Conservation (phyloP, 2,329 filamentous ascomycete species). For the Penicillium thymicola region DNA sequence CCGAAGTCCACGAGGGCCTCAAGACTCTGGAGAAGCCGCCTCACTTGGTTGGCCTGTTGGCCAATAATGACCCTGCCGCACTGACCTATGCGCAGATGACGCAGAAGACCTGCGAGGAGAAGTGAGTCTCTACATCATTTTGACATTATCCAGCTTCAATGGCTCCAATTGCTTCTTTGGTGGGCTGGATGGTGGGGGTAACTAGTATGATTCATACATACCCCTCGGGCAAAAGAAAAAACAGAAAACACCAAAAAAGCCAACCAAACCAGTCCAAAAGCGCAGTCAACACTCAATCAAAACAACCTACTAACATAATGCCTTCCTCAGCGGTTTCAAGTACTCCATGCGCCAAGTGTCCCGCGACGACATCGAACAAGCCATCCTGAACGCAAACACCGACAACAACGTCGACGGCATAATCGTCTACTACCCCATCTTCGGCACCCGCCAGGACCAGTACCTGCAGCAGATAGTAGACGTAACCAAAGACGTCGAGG, state of each 20-base stretch:
- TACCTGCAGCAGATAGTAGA: constrained; percentile 95
- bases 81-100: constrained; percentile 96
- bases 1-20: constrained; percentile 73
- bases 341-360: constrained; percentile 82
- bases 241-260: not conserved
- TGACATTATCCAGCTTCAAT: constrained; percentile 9
- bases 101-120: constrained; percentile 90
- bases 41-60: constrained; percentile 83
- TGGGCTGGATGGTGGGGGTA: constrained; percentile 11
- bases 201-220: constrained; percentile 22
- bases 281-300: not conserved
- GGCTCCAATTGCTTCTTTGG: constrained; percentile 1
- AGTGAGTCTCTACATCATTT: constrained; percentile 59
- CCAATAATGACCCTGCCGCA: constrained; percentile 86
- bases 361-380: constrained; percentile 86
- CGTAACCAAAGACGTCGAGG: constrained; percentile 90
- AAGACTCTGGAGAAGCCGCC: constrained; percentile 69
- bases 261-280: not conserved
- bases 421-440: constrained; percentile 98
- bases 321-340: constrained; percentile 67
- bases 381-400: constrained; percentile 78
- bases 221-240: constrained; percentile 22
- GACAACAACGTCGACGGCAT: constrained; percentile 78
- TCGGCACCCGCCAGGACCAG: constrained; percentile 83
- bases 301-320: constrained; percentile 20